Percentiles rank a stretch among this genome's conserved stretches.
phyloP scores from a whole-genome alignment of 495 filamentous ascomycete genomes.

The Neurospora africana region DNA sequence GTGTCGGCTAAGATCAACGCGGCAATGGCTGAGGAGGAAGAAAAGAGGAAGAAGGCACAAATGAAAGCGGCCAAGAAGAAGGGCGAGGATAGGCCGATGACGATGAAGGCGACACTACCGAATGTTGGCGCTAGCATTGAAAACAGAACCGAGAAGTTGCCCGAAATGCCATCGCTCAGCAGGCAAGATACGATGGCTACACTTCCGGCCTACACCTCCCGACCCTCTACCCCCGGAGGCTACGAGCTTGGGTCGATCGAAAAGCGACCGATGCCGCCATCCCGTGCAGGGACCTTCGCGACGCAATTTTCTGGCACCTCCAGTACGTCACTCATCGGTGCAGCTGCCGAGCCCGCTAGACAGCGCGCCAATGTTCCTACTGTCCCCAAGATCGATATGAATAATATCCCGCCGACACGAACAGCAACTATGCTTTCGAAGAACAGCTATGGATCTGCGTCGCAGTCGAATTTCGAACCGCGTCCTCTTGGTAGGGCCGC shows the following conservation, averaged over 20 bases:
- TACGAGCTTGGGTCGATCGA: conserved; percentile 39
- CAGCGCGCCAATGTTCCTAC: conserved; percentile 40
- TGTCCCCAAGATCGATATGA: conserved; percentile 27
- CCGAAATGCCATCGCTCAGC: conserved; percentile 47
- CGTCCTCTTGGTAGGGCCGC: not conserved
- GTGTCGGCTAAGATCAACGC: conserved; percentile 75
- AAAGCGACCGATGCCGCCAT: conserved; percentile 29
- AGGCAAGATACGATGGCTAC: conserved; percentile 60
- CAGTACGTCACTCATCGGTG: conserved; percentile 46
- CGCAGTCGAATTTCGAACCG: conserved; percentile 8
- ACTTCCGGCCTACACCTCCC: conserved; percentile 49
- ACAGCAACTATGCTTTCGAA: conserved; percentile 24
- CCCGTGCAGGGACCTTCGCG: conserved; percentile 26
- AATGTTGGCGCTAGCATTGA: conserved; percentile 21
- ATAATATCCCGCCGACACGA: conserved; percentile 23
- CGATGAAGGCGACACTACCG: conserved; percentile 51
- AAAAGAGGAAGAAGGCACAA: conserved; percentile 45
- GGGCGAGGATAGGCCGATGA: conserved; percentile 39
- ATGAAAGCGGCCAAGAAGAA: conserved; percentile 45
- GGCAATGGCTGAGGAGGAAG: conserved; percentile 65
- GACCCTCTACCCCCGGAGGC: conserved; percentile 40
- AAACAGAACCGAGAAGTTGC: conserved; percentile 38
- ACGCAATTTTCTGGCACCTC: conserved; percentile 35
- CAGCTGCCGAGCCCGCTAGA: conserved; percentile 47
- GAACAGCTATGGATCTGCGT: conserved; percentile 39